phyloP scores from a whole-genome alignment of 805 yeast species.

The Suhomyces prunicola region DNA sequence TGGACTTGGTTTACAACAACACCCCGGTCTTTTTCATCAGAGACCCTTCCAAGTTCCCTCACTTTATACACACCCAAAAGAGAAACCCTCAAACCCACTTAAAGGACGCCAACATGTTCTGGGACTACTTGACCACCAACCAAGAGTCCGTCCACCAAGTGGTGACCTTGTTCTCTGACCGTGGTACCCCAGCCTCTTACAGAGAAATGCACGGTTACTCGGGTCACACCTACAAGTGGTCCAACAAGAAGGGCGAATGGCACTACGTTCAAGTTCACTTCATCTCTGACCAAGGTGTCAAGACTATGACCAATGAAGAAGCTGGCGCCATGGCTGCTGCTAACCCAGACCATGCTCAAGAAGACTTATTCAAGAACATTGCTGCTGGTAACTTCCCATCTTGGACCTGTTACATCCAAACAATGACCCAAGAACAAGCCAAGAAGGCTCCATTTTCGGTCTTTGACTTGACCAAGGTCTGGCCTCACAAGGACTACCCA shows the following conservation, averaged over 20 bases:
- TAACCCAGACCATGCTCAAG: conserved; percentile 79
- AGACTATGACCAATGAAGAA: conserved; percentile 57
- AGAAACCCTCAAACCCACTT: conserved; percentile 70
- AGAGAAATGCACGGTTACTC: conserved; percentile 84
- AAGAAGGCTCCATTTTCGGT: conserved; percentile 74
- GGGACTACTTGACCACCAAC: conserved; percentile 77
- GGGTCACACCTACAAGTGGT: conserved; percentile 82
- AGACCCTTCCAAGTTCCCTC: conserved; percentile 62
- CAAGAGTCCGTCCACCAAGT: conserved; percentile 77
- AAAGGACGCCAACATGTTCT: conserved; percentile 77
- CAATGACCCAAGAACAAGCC: conserved; percentile 83
- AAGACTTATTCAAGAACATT: conserved; percentile 76
- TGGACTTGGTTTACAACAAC: conserved; percentile 73
- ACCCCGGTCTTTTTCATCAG: conserved; percentile 66
- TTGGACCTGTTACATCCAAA: conserved; percentile 83
- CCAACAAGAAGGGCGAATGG: conserved; percentile 73
- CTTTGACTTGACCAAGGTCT: conserved; percentile 78
- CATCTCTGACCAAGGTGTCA: conserved; percentile 59
- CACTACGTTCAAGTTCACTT: conserved; percentile 76
- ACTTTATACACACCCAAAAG: conserved; percentile 67
- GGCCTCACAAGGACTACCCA: conserved; percentile 58
- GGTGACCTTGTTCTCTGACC: conserved; percentile 67
- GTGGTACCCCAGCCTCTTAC: conserved; percentile 76
- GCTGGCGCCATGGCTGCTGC: conserved; percentile 66
- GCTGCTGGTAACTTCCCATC: conserved; percentile 75